These are phyloP conservation scores for Sphaerosporella brunnea DNA, from an alignment of 495 filamentous ascomycete species.

Conservation along the genomic window DNA sequence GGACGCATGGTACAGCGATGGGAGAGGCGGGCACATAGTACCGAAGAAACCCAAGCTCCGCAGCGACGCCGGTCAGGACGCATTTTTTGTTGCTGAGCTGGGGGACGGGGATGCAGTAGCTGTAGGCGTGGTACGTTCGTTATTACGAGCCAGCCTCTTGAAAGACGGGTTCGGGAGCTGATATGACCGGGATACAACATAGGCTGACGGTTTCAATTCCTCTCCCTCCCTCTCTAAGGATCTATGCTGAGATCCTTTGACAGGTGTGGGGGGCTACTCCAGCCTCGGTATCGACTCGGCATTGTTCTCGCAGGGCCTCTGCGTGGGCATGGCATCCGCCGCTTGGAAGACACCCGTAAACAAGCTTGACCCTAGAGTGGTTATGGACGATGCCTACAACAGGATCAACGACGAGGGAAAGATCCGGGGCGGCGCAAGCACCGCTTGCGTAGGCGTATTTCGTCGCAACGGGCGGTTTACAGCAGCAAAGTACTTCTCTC, in stretches of 20 bases:
- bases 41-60: not conserved
- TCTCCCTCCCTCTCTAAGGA: not conserved
- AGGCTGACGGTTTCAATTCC: conserved; percentile 6
- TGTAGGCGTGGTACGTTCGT: conserved; percentile 46
- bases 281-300: conserved; percentile 83
- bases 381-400: conserved; percentile 75
- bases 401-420: conserved; percentile 51
- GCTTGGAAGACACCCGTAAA: conserved; percentile 35
- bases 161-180: not conserved
- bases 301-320: conserved; percentile 89
- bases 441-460: conserved; percentile 66
- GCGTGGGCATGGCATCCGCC: conserved; percentile 67
- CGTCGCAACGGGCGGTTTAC: conserved; percentile 52
- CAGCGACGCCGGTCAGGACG: conserved; percentile 61
- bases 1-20: conserved; percentile 60
- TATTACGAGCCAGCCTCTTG: too few species aligned
- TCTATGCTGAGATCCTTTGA: conserved; percentile 4
- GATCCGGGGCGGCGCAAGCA: conserved; percentile 72
- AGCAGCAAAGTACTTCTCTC: conserved; percentile 56
- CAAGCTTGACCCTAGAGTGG: conserved; percentile 41
- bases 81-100: conserved; percentile 75
- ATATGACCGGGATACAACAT: not conserved
- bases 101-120: conserved; percentile 37
- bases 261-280: conserved; percentile 81
- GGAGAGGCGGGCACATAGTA: conserved; percentile 38